Percentiles rank a stretch among this genome's conserved stretches.
Evolutionary conservation across 139 green algal genomes (phyloP).

Genomic region (Coccomyxa sp.): DNA sequence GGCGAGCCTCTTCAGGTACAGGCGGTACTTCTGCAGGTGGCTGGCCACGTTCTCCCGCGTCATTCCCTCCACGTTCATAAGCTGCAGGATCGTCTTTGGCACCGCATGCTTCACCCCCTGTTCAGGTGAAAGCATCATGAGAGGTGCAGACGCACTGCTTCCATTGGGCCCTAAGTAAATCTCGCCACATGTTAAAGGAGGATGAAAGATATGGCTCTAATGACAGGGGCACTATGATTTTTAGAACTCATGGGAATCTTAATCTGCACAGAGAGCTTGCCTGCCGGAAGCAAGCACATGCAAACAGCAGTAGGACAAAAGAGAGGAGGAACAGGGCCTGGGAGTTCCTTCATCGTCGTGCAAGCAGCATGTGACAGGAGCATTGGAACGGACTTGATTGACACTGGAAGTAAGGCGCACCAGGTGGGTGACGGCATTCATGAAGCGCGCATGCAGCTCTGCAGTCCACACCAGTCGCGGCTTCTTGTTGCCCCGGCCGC

Average conservation of each 20-base stretch:
- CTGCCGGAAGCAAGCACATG: too few species aligned
- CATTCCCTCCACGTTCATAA: slow-evolving; percentile 95
- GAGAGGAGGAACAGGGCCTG: too few species aligned
- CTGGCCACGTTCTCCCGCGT: slow-evolving; percentile 88
- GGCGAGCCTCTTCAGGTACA: slow-evolving; percentile 58
- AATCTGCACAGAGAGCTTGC: too few species aligned
- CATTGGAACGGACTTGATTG: too few species aligned
- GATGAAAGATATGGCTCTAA: too few species aligned
- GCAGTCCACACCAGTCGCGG: slow-evolving; percentile 67
- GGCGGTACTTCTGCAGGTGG: slow-evolving; percentile 90
- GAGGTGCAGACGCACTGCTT: background rate
- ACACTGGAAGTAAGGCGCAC: slow-evolving; percentile 9
- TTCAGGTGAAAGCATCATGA: background rate
- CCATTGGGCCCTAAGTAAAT: background rate
- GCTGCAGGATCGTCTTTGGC: slow-evolving; percentile 52
- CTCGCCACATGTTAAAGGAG: background rate
- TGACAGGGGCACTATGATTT: too few species aligned
- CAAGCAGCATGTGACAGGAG: too few species aligned
- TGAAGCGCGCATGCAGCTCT: slow-evolving; percentile 74
- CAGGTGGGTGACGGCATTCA: slow-evolving; percentile 69
- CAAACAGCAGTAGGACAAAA: too few species aligned
- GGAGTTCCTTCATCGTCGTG: too few species aligned
- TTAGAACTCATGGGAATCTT: too few species aligned
- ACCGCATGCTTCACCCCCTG: slow-evolving; percentile 40
- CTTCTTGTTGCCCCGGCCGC: slow-evolving; percentile 16